Percentiles rank a stretch among this genome's conserved stretches.
phyloP scores from a whole-genome alignment of 352 stramenopile genomes.

The Globisporangium ultimum region DNA sequence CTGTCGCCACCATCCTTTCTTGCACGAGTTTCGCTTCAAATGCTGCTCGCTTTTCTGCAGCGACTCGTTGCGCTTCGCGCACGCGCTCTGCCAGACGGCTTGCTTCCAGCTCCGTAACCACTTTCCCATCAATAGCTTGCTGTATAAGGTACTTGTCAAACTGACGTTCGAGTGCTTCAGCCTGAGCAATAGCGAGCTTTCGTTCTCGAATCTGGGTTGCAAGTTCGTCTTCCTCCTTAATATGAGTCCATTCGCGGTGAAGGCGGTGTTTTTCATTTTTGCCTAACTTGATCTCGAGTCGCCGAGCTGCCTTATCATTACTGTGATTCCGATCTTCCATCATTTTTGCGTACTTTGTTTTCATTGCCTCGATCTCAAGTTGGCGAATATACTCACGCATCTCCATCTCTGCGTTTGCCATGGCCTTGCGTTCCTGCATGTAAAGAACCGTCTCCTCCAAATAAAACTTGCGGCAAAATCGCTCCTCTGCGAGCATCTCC shows the following conservation, averaged over 20 bases:
- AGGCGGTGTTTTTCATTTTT: slow-evolving; percentile 80
- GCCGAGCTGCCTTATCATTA: slow-evolving; percentile 63
- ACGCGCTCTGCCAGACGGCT: slow-evolving; percentile 38
- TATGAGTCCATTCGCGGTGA: slow-evolving; percentile 64
- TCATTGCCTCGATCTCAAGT: slow-evolving; percentile 66
- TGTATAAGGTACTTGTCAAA: slow-evolving; percentile 65
- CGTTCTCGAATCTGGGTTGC: slow-evolving; percentile 55
- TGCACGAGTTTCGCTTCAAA: slow-evolving; percentile 62
- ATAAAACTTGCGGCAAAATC: slow-evolving; percentile 59
- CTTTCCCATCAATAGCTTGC: slow-evolving; percentile 46
- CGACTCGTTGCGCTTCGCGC: slow-evolving; percentile 40
- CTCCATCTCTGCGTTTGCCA: slow-evolving; percentile 60
- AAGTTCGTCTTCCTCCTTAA: slow-evolving; percentile 63
- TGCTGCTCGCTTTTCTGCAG: slow-evolving; percentile 30
- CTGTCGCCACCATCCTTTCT: slow-evolving; percentile 60
- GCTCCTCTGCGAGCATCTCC: slow-evolving; percentile 71
- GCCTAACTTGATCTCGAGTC: slow-evolving; percentile 72
- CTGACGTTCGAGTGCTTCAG: slow-evolving; percentile 42
- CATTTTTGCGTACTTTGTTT: slow-evolving; percentile 73
- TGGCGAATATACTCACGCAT: slow-evolving; percentile 67
- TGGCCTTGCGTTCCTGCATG: slow-evolving; percentile 60
- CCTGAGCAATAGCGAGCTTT: slow-evolving; percentile 35
- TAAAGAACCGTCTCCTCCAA: slow-evolving; percentile 54
- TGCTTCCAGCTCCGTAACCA: slow-evolving; percentile 44
- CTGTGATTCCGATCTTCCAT: slow-evolving; percentile 51